Evolutionary conservation across 1,284 basidiomycete species (phyloP), one percentile per base, ranked within the genome.

Genomic region (Leccinum subspadiceum): DNA sequence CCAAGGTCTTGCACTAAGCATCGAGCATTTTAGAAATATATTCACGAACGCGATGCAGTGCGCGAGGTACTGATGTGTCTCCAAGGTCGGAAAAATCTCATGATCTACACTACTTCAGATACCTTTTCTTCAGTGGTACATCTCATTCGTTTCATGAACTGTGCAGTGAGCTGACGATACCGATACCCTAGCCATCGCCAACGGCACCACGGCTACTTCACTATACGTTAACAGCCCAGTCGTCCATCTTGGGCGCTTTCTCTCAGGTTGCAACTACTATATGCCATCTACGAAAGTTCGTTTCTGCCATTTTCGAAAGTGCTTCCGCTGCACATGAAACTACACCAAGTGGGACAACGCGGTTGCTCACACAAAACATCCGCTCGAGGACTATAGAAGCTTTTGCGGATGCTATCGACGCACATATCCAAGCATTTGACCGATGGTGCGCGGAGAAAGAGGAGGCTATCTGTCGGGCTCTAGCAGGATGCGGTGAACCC

Each of bases 401-500:
- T 0, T 93, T 93, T 69, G 84, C 88, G 0, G 90, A 92, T 60
- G 89, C 89, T 0, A 75, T 93, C 50, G 84, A 86, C 53, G 62
- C 72, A 7, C 81, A 89, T 58, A 72, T 93, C 3, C 78, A 78
- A 15, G 64, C 65, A 0, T 84, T 93, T 60, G 82, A 90, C 59
- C 66, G 65, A 3, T 94, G 91, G 91, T 88, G 90, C 63, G 84
- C 91, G 0, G 72, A 74, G 2, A 79, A 78, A 53, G 93, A 95
- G 73, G 83, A 87, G 62, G 75, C 76, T 0, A 86, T 93, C 51
- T 84, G 83, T 65, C 75, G 76, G 20, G 82, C 87, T 3, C 73
- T 78, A 56, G 76, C 75, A 5, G 85, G 86, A 1, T 61, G 72
- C 6, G 78, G 76, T 8, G 60, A 72, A 0, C 68, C 71, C 1